Conservation (phyloP, 116 monocot species). For the Dioscorea cayenensis region DNA sequence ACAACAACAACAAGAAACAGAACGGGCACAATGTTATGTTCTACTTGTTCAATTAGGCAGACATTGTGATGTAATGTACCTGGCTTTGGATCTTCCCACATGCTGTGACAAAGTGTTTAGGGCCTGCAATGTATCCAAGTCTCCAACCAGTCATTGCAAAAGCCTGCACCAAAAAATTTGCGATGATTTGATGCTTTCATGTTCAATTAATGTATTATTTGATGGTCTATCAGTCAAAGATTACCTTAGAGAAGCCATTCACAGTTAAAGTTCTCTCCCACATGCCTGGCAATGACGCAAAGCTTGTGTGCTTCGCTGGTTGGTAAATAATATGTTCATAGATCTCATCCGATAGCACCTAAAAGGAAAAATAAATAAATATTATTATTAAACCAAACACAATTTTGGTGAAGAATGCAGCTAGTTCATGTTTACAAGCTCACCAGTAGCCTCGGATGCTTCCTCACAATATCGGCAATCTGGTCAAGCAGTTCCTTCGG, state of each 20-base stretch:
- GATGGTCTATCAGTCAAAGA: background rate
- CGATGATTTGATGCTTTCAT: background rate
- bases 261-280: slow-evolving; percentile 90
- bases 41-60: background rate
- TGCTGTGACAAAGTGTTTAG: slow-evolving; percentile 79
- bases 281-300: slow-evolving; percentile 90
- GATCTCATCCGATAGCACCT: slow-evolving; percentile 95
- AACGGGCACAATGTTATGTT: background rate
- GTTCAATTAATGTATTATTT: background rate
- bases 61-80: slow-evolving; percentile 32
- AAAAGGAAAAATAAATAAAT: slow-evolving; percentile 2
- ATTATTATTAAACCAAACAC: background rate
- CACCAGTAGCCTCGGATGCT: slow-evolving; percentile 87
- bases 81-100: slow-evolving; percentile 98
- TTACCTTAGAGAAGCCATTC: slow-evolving; percentile 97
- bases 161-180: slow-evolving; percentile 38
- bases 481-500: slow-evolving; percentile 74
- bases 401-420: background rate
- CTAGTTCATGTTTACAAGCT: slow-evolving; percentile 1
- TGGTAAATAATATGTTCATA: slow-evolving; percentile 91
- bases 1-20: too few relatives aligned
- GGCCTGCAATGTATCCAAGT: slow-evolving; percentile 90
- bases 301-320: slow-evolving; percentile 85
- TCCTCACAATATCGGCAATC: slow-evolving; percentile 82
- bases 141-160: slow-evolving; percentile 99